Conservation (phyloP, 1,284 basidiomycete genomes). For the Melampsora larici-populina region DNA sequence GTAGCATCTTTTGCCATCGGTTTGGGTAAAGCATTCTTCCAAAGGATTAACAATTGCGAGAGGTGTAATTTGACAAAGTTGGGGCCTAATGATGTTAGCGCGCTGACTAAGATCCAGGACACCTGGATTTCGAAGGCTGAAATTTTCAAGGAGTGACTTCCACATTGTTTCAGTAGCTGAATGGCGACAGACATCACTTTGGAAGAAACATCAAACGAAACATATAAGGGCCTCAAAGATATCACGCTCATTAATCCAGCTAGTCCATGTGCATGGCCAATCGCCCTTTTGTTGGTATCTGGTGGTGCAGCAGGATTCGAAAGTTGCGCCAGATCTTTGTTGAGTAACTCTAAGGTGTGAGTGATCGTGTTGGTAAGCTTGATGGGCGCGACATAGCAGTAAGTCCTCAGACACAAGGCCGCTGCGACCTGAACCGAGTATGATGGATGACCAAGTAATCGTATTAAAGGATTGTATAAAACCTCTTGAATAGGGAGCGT, state of each 20-base stretch:
- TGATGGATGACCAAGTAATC: constrained; percentile 79
- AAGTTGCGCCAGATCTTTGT: constrained; percentile 68
- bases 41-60: constrained; percentile 85
- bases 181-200: constrained; percentile 89
- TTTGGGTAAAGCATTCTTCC: constrained; percentile 95
- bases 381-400: constrained; percentile 81
- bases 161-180: constrained; percentile 80
- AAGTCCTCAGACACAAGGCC: constrained; percentile 80
- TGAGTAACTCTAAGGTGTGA: constrained; percentile 58
- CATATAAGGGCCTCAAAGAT: constrained; percentile 81
- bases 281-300: constrained; percentile 59
- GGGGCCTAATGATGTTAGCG: constrained; percentile 86
- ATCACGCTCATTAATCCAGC: constrained; percentile 81
- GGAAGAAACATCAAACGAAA: constrained; percentile 86
- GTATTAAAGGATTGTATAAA: constrained; percentile 77
- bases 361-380: constrained; percentile 72
- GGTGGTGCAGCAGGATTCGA: constrained; percentile 66
- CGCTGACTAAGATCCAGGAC: constrained; percentile 87
- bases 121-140: constrained; percentile 85
- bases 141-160: constrained; percentile 79
- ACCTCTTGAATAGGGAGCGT: constrained; percentile 85
- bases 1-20: constrained; percentile 74
- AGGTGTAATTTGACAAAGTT: constrained; percentile 89
- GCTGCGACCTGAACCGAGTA: constrained; percentile 80
- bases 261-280: constrained; percentile 85